Conservation (phyloP, 768 basidiomycete genomes). For the Infundibulicybe gibba region DNA sequence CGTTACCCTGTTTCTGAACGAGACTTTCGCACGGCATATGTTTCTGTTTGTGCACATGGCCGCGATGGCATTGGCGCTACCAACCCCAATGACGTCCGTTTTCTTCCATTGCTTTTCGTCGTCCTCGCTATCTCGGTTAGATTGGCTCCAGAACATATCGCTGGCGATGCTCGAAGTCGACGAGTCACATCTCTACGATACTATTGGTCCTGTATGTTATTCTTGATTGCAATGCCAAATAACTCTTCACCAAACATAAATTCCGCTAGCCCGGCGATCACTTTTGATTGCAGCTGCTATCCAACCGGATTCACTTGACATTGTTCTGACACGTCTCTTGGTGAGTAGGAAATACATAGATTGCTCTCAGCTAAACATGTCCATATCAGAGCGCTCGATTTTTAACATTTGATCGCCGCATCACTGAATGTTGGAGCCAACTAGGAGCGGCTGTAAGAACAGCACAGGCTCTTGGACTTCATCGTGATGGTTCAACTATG, state of each 20-base stretch:
- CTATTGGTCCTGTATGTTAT: slow-evolving; percentile 91
- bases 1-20: slow-evolving; percentile 87
- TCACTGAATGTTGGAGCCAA: slow-evolving; percentile 96
- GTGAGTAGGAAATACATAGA: slow-evolving; percentile 46
- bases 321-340: slow-evolving; percentile 88
- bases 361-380: slow-evolving; percentile 36
- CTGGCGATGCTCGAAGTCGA: slow-evolving; percentile 71
- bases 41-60: slow-evolving; percentile 59
- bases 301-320: slow-evolving; percentile 87
- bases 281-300: slow-evolving; percentile 91
- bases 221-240: background rate
- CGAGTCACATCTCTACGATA: slow-evolving; percentile 83
- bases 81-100: slow-evolving; percentile 75
- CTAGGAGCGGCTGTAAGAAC: slow-evolving; percentile 90
- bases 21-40: slow-evolving; percentile 73
- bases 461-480: slow-evolving; percentile 89
- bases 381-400: slow-evolving; percentile 47
- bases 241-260: slow-evolving; percentile 11
- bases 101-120: slow-evolving; percentile 90
- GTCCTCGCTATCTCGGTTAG: slow-evolving; percentile 85
- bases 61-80: slow-evolving; percentile 55
- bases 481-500: slow-evolving; percentile 83
- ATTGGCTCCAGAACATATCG: slow-evolving; percentile 81
- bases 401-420: slow-evolving; percentile 72
- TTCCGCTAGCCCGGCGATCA: slow-evolving; percentile 78